Conservation (phyloP, 208 protist genomes). For the Trypanosoma platydactyli region DNA sequence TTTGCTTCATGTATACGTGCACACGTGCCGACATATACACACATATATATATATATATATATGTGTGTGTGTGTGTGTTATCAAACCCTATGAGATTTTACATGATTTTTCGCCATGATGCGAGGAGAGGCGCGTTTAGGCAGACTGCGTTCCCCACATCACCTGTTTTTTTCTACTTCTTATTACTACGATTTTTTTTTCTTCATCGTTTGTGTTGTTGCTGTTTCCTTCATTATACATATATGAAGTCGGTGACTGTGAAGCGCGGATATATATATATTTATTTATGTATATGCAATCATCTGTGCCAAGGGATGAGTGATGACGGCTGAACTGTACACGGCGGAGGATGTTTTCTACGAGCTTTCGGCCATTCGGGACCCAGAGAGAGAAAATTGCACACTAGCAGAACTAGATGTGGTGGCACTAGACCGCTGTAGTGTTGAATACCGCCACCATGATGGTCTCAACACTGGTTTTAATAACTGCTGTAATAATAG, state of each 20-base stretch:
- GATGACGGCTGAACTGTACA: constrained; percentile 6
- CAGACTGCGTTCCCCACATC: no score
- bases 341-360: constrained; percentile 33
- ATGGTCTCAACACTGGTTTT: background rate
- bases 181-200: constrained; percentile 8
- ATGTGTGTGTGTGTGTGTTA: no score
- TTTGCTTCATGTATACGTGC: no score
- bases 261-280: background rate
- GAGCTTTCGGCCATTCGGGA: constrained; percentile 31
- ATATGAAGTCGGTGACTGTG: background rate
- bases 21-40: no score
- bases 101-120: no score
- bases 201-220: constrained; percentile 1
- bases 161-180: constrained; percentile 10
- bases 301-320: background rate
- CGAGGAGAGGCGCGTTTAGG: no score
- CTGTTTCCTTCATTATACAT: constrained; percentile 18
- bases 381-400: constrained; percentile 24
- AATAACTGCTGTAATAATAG: background rate
- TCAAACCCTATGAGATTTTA: no score
- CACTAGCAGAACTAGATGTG: constrained; percentile 30
- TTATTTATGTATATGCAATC: background rate
- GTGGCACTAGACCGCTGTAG: constrained; percentile 24
- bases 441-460: constrained; percentile 15
- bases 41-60: no score